Evolutionary conservation across 208 protist genomes (phyloP).

Genomic region (Paratrypanosoma confusum): DNA sequence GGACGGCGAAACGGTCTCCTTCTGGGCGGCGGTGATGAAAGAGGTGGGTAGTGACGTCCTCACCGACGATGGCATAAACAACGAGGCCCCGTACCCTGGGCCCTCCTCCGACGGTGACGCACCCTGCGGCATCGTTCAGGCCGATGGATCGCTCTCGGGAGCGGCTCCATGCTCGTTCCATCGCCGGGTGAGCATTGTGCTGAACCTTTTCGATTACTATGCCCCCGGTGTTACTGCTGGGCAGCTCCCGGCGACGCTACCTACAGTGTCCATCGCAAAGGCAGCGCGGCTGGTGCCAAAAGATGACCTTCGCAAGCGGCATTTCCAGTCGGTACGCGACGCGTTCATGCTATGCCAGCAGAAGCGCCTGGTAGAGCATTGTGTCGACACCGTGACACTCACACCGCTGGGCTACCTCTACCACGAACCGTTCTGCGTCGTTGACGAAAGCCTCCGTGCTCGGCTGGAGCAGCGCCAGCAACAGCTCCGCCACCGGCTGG

Average conservation of each 20-base stretch:
- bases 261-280: constrained; percentile 21
- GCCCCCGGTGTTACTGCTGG: constrained; percentile 35
- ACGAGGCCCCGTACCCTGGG: too few species aligned
- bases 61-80: constrained; percentile 1
- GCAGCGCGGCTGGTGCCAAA: constrained; percentile 19
- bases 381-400: constrained; percentile 27
- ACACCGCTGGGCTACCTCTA: constrained; percentile 70
- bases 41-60: neutral
- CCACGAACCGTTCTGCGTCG: constrained; percentile 68
- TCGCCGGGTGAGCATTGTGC: constrained; percentile 25
- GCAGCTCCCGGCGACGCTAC: constrained; percentile 31
- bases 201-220: constrained; percentile 77
- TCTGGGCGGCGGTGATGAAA: constrained; percentile 36
- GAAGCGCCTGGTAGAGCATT: constrained; percentile 29
- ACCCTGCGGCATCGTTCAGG: too few species aligned
- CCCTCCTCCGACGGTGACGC: too few species aligned
- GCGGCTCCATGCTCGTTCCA: constrained; percentile 76
- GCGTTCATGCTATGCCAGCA: constrained; percentile 27
- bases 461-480: constrained; percentile 15
- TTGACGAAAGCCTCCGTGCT: constrained; percentile 44
- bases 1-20: constrained; percentile 4
- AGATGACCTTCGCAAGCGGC: constrained; percentile 10
- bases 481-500: constrained; percentile 6
- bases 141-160: too few species aligned
- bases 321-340: constrained; percentile 30